Conservation (phyloP, 2,329 filamentous ascomycete genomes). For the Microsporum ferrugineum region DNA sequence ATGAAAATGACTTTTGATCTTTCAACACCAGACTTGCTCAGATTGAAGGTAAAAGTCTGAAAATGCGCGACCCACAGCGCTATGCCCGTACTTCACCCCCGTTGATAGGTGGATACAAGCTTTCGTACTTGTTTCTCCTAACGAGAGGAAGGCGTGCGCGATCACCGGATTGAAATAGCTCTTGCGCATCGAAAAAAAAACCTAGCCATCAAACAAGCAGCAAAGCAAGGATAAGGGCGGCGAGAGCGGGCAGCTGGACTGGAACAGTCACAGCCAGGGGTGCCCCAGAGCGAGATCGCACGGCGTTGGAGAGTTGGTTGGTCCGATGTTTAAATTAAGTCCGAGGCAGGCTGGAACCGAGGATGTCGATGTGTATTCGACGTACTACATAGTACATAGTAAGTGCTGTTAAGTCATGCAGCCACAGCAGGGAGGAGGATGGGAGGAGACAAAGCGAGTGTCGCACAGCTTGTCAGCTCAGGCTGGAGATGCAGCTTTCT, state of each 20-base stretch:
- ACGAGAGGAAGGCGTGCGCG: constrained; percentile 1
- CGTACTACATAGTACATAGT: background rate
- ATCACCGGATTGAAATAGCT: constrained; percentile 2
- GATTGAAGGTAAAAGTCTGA: background rate
- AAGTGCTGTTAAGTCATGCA: background rate
- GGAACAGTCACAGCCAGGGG: background rate
- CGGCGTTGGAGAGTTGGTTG: background rate
- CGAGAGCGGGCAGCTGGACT: background rate
- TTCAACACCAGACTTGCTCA: constrained; percentile 1
- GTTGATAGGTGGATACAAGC: constrained; percentile 4
- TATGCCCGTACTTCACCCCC: background rate
- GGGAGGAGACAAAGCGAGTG: background rate
- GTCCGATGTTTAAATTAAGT: background rate
- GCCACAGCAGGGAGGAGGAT: background rate
- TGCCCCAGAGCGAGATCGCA: background rate
- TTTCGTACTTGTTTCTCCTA: background rate
- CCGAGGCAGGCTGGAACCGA: constrained; percentile 1
- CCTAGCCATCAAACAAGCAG: background rate
- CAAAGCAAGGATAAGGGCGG: background rate
- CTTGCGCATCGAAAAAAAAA: background rate
- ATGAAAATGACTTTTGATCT: constrained; percentile 4
- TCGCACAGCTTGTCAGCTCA: background rate
- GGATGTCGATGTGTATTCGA: background rate
- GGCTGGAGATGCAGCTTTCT: background rate
- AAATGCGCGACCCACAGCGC: constrained; percentile 2